Percentiles rank a stretch among this genome's conserved stretches.
Conservation (phyloP, 2,329 filamentous ascomycete species). For the Pestalotiopsis sp. region DNA sequence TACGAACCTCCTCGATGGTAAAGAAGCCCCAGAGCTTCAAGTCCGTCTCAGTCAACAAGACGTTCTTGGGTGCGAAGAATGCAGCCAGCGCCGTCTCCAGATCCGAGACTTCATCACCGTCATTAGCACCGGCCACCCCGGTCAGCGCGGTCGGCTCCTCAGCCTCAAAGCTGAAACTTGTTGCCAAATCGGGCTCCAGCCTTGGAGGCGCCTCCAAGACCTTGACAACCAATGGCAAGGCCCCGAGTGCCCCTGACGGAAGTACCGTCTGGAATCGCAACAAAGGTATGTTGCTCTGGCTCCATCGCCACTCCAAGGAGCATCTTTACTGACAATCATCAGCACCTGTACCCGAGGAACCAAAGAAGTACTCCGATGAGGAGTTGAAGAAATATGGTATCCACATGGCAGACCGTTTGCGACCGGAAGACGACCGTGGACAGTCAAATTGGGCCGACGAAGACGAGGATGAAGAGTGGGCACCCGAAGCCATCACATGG, state of each 20-base stretch:
- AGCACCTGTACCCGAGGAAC: constrained; percentile 65
- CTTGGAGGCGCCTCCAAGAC: constrained; percentile 51
- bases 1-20: constrained; percentile 56
- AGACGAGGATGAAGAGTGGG: constrained; percentile 87
- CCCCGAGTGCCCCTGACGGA: constrained; percentile 64
- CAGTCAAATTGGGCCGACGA: constrained; percentile 89
- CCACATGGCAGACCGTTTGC: constrained; percentile 77
- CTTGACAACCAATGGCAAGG: constrained; percentile 56
- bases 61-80: constrained; percentile 74
- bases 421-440: constrained; percentile 75
- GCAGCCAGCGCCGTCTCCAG: constrained; percentile 47
- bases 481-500: constrained; percentile 83
- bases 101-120: constrained; percentile 45
- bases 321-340: constrained; percentile 3
- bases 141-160: constrained; percentile 47
- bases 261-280: constrained; percentile 89
- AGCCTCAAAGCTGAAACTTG: constrained; percentile 66
- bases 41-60: constrained; percentile 82
- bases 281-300: constrained; percentile 58
- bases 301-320: neutral
- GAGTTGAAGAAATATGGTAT: constrained; percentile 86
- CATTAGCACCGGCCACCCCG: constrained; percentile 41
- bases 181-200: constrained; percentile 71
- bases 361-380: constrained; percentile 83
- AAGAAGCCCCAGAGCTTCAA: constrained; percentile 83